Evolutionary conservation across 352 stramenopile genomes (phyloP).

Genomic region (Globisporangium spiculum): DNA sequence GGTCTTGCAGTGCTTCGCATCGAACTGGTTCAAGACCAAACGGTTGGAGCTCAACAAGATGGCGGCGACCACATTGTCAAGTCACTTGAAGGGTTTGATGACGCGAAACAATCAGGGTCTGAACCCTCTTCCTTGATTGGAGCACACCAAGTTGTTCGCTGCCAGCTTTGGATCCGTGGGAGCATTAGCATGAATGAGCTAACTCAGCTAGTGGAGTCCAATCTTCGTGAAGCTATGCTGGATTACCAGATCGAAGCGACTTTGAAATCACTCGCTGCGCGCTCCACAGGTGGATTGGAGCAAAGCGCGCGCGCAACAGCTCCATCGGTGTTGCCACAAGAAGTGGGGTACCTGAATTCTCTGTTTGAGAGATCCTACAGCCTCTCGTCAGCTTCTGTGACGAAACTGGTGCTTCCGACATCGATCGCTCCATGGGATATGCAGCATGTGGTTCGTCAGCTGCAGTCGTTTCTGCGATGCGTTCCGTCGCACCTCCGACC

Average conservation of each 20-base stretch:
- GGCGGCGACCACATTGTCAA: constrained; percentile 12
- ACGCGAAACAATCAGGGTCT: not conserved
- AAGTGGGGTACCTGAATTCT: constrained; percentile 37
- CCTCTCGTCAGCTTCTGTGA: constrained; percentile 58
- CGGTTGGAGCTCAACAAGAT: not conserved
- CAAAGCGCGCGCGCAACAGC: not conserved
- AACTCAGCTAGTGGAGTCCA: constrained; percentile 54
- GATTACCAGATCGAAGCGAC: constrained; percentile 77
- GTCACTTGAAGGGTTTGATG: constrained; percentile 18
- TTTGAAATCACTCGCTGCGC: constrained; percentile 25
- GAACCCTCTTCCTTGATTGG: not conserved
- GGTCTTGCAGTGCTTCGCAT: constrained; percentile 68
- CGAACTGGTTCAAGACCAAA: constrained; percentile 39
- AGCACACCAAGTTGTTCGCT: constrained; percentile 24
- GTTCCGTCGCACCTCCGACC: constrained; percentile 58
- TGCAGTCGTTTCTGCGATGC: constrained; percentile 48
- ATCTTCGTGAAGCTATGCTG: constrained; percentile 72
- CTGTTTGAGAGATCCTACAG: constrained; percentile 48
- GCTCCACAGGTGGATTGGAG: not conserved
- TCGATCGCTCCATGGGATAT: constrained; percentile 66
- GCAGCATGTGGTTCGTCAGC: constrained; percentile 45
- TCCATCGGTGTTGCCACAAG: constrained; percentile 15
- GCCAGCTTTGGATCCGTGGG: constrained; percentile 73
- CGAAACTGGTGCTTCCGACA: constrained; percentile 36
- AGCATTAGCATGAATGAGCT: constrained; percentile 56